Conservation (phyloP, 495 filamentous ascomycete species). For the Talaromyces wortmannii region DNA sequence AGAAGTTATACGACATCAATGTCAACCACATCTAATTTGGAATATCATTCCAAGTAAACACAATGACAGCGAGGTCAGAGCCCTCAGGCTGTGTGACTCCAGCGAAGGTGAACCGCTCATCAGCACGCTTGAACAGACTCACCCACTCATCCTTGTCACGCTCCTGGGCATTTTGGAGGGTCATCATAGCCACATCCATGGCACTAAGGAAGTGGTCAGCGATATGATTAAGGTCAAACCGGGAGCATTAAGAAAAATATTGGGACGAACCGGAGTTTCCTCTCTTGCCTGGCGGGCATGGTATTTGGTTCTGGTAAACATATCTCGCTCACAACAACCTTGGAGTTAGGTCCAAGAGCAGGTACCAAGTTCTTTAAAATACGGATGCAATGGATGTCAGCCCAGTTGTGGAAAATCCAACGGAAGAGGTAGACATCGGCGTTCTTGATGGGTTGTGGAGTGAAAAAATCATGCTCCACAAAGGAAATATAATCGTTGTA, state of each 20-base stretch:
- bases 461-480: conserved; percentile 32
- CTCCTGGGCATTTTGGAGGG: conserved; percentile 25
- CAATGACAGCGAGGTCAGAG: no score
- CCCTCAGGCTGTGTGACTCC: neutral
- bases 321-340: conserved; percentile 21
- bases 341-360: conserved; percentile 45
- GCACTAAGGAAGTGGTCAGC: conserved; percentile 16
- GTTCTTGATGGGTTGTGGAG: conserved; percentile 23
- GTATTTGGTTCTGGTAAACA: neutral
- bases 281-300: neutral
- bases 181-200: conserved; percentile 37
- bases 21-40: no score
- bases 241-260: neutral
- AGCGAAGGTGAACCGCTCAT: conserved; percentile 18
- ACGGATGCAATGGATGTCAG: conserved; percentile 19
- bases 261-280: neutral
- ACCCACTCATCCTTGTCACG: conserved; percentile 36
- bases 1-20: no score
- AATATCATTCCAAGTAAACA: no score
- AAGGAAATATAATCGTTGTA: conserved; percentile 9
- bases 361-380: conserved; percentile 42
- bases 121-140: conserved; percentile 36
- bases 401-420: conserved; percentile 40
- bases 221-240: neutral
- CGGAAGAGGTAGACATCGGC: conserved; percentile 38